Evolutionary conservation across 164 flowering plant species (phyloP).

Genomic region (Protea cynaroides): DNA sequence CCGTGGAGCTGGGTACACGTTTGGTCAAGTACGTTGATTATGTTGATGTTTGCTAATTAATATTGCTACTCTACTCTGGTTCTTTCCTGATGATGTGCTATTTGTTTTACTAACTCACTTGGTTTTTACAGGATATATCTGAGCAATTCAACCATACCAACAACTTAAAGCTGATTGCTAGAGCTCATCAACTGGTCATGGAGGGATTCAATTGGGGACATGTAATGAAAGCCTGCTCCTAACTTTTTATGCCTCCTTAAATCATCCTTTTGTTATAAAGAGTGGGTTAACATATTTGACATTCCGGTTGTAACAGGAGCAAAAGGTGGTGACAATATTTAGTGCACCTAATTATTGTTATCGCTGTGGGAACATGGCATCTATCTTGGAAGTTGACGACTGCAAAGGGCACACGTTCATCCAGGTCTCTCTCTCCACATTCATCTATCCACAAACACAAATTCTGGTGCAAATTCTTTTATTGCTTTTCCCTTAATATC

Average conservation of each 20-base stretch:
- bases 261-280: background rate
- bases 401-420: conserved; percentile 91
- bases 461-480: background rate
- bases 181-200: conserved; percentile 99
- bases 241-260: background rate
- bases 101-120: background rate
- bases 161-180: conserved; percentile 85
- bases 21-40: conserved; percentile 67
- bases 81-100: background rate
- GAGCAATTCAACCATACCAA: conserved; percentile 96
- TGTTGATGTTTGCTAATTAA: background rate
- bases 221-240: conserved; percentile 31
- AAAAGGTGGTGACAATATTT: conserved; percentile 96
- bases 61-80: background rate
- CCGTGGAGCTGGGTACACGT: conserved; percentile 93
- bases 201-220: conserved; percentile 99
- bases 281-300: background rate
- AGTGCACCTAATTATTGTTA: conserved; percentile 99
- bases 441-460: background rate
- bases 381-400: conserved; percentile 95
- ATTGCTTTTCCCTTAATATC: too few species aligned
- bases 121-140: conserved; percentile 74
- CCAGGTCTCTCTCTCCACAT: conserved; percentile 50
- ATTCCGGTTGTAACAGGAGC: conserved; percentile 55
- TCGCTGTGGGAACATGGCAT: conserved; percentile 99